Base-by-base conservation (phyloP, 768 basidiomycete genomes). In the Rhodotorula toruloides region DNA sequence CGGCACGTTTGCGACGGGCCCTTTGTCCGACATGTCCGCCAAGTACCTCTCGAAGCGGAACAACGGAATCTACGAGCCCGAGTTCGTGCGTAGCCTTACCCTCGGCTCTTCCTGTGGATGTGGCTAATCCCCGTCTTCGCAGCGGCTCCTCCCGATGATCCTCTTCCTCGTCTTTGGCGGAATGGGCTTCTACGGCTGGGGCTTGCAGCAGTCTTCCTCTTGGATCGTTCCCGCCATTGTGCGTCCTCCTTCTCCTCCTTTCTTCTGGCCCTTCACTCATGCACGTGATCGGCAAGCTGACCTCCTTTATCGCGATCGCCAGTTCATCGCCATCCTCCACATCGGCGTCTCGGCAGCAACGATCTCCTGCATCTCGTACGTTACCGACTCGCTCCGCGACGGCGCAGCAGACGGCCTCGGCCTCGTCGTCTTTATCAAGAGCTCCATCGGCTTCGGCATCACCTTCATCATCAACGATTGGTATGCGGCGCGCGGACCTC, bases 261-360 rank as follows among this genome's bases (percentile, higher is more conserved):
- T 13, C 6, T 25, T 29, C 56, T 57, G 9, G 32, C 43, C 34
- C 29, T 46, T 16, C n/a, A n/a, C n/a, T n/a, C n/a, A n/a, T n/a
- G n/a, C n/a, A n/a, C n/a, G n/a, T n/a, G n/a, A n/a, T n/a, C n/a
- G n/a, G n/a, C n/a, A n/a, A n/a, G n/a, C 40, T 31, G 21, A 8
- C 31, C 29, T 36, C n/a, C 21, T 21, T n/a, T 6, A n/a, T n/a
- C n/a, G n/a, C n/a, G n/a, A n/a, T n/a, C n/a, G n/a, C n/a, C 42
- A 57, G 56, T 46, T 57, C 32, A 57, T 57, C 21, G 56, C 56
- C 22, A 27, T 57, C n/a, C 56, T 57, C 22, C 56, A 57, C 44
- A 32, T 57, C 21, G 56, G 56, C 21, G 43, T 57, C 44, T 34
- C 32, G 19, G n/a, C 43, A 31, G 56, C 42, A 5, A 57, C 56